phyloP scores from a whole-genome alignment of 257 asterid genomes.

The Oldenlandia corymbosa region DNA sequence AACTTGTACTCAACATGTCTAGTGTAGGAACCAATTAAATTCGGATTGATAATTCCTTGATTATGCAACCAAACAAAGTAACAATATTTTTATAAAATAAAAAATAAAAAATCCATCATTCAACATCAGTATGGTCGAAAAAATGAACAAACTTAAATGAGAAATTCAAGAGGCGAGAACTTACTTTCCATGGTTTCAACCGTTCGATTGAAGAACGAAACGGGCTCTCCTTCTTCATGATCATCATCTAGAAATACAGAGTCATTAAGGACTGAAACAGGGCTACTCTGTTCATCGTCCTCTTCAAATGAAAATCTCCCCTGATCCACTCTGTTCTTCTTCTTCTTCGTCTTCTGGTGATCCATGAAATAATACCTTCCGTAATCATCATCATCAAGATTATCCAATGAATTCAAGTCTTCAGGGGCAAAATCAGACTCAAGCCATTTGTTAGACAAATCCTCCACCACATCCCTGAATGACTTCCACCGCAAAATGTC shows the following conservation, averaged over 20 bases:
- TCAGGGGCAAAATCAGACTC: slow-evolving; percentile 60
- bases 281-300: slow-evolving; percentile 62
- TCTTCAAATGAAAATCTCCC: slow-evolving; percentile 40
- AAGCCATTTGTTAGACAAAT: slow-evolving; percentile 48
- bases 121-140: no score
- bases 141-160: no score
- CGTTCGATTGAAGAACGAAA: slow-evolving; percentile 26
- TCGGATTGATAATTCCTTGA: no score
- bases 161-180: background rate
- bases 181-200: slow-evolving; percentile 24
- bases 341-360: slow-evolving; percentile 4
- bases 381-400: slow-evolving; percentile 25
- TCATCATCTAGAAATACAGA: slow-evolving; percentile 47
- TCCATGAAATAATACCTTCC: slow-evolving; percentile 20
- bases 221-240: slow-evolving; percentile 18
- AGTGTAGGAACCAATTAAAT: no score
- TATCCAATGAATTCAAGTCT: slow-evolving; percentile 39
- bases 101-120: no score
- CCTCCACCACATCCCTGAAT: slow-evolving; percentile 55
- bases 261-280: slow-evolving; percentile 62
- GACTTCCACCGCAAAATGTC: slow-evolving; percentile 81
- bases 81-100: no score
- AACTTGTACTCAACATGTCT: no score
- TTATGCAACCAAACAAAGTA: no score
- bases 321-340: slow-evolving; percentile 29